phyloP scores from a whole-genome alignment of 2,329 filamentous ascomycete genomes.

The Lasiodiplodia hormozganensis region DNA sequence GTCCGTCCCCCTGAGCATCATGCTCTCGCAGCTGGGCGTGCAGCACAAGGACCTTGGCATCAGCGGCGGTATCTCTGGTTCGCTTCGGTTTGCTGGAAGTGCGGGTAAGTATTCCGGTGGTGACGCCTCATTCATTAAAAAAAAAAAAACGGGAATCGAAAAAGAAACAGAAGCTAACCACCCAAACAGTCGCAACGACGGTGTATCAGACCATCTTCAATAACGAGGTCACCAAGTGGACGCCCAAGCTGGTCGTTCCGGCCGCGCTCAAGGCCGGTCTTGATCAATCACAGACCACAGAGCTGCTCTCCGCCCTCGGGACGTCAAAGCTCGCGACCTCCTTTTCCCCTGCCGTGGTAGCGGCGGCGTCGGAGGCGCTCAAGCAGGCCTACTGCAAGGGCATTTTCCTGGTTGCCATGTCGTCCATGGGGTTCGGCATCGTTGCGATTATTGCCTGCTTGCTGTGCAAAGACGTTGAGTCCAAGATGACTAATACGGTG shows the following conservation, averaged over 20 bases:
- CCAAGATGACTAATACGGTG: conserved; percentile 16
- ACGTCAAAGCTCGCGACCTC: background rate
- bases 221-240: conserved; percentile 39
- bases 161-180: too few relatives aligned
- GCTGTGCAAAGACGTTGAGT: conserved; percentile 28
- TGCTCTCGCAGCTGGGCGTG: conserved; percentile 58
- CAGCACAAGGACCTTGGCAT: conserved; percentile 58
- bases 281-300: conserved; percentile 2
- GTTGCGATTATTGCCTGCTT: conserved; percentile 35
- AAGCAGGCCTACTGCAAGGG: conserved; percentile 34
- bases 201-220: conserved; percentile 52
- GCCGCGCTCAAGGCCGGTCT: conserved; percentile 36
- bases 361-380: conserved; percentile 35
- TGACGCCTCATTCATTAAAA: too few relatives aligned
- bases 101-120: background rate
- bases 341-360: conserved; percentile 32
- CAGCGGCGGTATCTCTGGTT: conserved; percentile 44
- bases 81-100: conserved; percentile 39
- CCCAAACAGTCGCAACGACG: conserved; percentile 33
- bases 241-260: conserved; percentile 33
- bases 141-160: background rate
- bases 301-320: background rate
- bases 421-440: conserved; percentile 35
- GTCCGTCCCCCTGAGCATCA: conserved; percentile 57
- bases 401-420: conserved; percentile 32